phyloP scores from a whole-genome alignment of 208 protist species.

The Wallacemonas sp. region DNA sequence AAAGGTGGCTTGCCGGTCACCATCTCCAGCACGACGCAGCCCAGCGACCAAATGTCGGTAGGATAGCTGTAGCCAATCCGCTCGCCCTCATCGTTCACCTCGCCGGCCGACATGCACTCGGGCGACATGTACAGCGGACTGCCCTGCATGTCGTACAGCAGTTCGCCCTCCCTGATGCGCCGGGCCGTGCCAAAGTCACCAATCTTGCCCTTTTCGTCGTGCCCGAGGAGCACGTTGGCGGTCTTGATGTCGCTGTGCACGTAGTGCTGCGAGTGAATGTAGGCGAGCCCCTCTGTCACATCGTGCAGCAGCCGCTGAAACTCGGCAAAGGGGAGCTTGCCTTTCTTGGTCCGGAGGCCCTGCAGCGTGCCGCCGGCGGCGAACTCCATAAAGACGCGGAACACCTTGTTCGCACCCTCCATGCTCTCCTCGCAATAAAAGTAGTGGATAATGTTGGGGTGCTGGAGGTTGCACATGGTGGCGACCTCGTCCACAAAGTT shows the following conservation, averaged over 20 bases:
- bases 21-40: conserved; percentile 89
- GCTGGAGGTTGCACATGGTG: conserved; percentile 91
- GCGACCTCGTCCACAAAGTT: conserved; percentile 84
- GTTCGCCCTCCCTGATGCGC: conserved; percentile 53
- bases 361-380: conserved; percentile 84
- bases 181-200: conserved; percentile 92
- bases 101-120: conserved; percentile 84
- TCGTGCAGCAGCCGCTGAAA: conserved; percentile 70
- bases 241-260: conserved; percentile 95
- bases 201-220: conserved; percentile 84
- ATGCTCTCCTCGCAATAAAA: conserved; percentile 89
- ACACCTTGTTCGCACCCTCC: conserved; percentile 39
- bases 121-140: conserved; percentile 91
- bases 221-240: conserved; percentile 88
- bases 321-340: conserved; percentile 66
- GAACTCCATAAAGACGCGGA: conserved; percentile 93
- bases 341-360: conserved; percentile 51
- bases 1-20: conserved; percentile 85
- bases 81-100: conserved; percentile 68
- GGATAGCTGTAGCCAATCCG: conserved; percentile 81
- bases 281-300: conserved; percentile 85
- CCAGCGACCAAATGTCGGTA: conserved; percentile 89
- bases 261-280: conserved; percentile 91
- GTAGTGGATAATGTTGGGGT: conserved; percentile 94
- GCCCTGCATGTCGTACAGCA: conserved; percentile 86